Conservation (phyloP, 2,329 filamentous ascomycete species). For the Fusarium papillatum region DNA sequence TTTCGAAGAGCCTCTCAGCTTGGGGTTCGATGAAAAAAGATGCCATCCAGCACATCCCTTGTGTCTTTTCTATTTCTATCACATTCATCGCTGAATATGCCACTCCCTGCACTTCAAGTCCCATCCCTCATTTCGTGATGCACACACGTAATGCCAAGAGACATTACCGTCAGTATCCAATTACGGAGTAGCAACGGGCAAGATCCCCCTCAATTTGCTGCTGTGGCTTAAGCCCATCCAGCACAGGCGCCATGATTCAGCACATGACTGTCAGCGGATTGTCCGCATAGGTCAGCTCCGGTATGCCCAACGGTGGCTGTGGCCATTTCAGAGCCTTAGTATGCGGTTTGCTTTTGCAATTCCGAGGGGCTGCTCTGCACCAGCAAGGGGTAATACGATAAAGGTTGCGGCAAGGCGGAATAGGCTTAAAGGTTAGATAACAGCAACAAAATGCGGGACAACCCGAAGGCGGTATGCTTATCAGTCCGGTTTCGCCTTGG, state of each 20-base stretch:
- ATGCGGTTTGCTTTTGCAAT: background rate
- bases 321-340: background rate
- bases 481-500: background rate
- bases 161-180: background rate
- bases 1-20: background rate
- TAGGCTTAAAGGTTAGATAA: background rate
- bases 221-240: background rate
- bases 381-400: background rate
- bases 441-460: background rate
- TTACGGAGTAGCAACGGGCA: background rate
- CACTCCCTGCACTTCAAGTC: background rate
- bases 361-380: background rate
- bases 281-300: background rate
- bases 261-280: background rate
- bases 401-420: background rate
- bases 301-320: background rate
- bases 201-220: background rate
- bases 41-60: background rate
- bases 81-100: background rate
- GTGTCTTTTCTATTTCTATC: background rate
- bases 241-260: background rate
- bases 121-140: background rate
- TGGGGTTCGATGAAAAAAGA: background rate
- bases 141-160: background rate
- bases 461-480: background rate